A percentile compares a stretch with the other conserved stretches of the same genome.
phyloP scores from a whole-genome alignment of 305 asterid genomes.

The Rubia balearica region DNA sequence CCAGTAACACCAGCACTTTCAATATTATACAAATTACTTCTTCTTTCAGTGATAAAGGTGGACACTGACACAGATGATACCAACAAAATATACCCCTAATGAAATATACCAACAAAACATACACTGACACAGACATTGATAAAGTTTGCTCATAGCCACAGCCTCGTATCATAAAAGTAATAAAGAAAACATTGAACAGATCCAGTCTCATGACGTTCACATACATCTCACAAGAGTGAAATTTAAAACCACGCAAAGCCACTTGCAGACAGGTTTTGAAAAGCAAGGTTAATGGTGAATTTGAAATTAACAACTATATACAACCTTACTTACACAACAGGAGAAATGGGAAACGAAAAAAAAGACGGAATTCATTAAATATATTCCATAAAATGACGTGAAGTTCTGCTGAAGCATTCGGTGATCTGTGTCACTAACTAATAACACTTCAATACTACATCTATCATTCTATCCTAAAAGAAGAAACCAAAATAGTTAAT shows the following conservation, averaged over 20 bases:
- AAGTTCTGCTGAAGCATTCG: no score
- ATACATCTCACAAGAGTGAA: background rate
- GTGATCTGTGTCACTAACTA: no score
- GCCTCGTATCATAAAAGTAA: background rate
- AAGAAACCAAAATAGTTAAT: no score
- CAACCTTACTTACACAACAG: background rate
- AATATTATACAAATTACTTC: background rate
- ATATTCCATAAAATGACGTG: background rate
- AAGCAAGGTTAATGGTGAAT: background rate
- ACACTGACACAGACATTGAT: background rate
- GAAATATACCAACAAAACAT: background rate
- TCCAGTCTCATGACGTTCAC: background rate
- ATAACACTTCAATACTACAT: no score
- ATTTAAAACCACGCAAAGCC: background rate
- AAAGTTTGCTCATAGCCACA: background rate
- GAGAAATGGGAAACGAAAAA: background rate
- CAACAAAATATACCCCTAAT: background rate
- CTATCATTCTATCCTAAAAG: no score
- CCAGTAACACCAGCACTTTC: background rate
- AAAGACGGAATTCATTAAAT: background rate
- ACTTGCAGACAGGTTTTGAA: background rate
- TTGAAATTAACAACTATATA: background rate
- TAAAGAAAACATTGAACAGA: background rate
- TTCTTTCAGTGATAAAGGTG: background rate
- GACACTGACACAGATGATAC: background rate